Base-by-base conservation (phyloP, 1,284 basidiomycete genomes). In the Pyrrhoderma noxium region DNA sequence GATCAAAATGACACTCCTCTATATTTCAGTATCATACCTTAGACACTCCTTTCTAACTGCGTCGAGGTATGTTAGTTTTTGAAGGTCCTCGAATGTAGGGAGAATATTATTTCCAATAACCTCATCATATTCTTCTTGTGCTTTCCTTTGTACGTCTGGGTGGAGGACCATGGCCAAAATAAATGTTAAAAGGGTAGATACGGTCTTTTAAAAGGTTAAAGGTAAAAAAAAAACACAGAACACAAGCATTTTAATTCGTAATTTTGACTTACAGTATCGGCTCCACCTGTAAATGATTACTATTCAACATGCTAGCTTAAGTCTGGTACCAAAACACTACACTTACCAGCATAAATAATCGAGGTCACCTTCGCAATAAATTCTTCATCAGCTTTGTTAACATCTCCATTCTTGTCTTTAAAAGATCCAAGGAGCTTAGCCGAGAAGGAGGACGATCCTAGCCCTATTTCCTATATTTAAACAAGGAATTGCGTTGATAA, bases 11-110 rank as follows among this genome's bases (percentile, higher is more conserved):
- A 31, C 11, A 31, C 27, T 31, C 5, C 7, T 11, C 7, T 31
- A 5, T 11, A 31, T 5, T 31, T 5, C 11, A 31, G 27, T 31
- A 31, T 5, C 27, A n/a, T 34, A 66, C 47, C 65, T 5, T 46
- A 84, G 62, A 3, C 80, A 72, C 64, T 87, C 84, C 57, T 79
- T 78, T 1, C 72, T 64, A 3, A 84, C 63, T 0, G 82, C 82
- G 49, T 79, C 70, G 42, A 81, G 58, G 59, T 82, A 85, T 3
- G 82, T 80, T 25, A 86, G 65, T 9, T 70, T 61, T 16, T 73
- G 67, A 5, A 80, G 72, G 64, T 87, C 85, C 42, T 66, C 64
- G 58, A 82, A 78, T 2, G 69, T 73, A 35, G 85, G 84, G 14
- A 86, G 70, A 53, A 83, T 70, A 56, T 79, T 74, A 51, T 63